These are phyloP conservation scores for Bipolaris victoriae DNA, from an alignment of 2,329 filamentous ascomycete genomes.

Conservation along the genomic window DNA sequence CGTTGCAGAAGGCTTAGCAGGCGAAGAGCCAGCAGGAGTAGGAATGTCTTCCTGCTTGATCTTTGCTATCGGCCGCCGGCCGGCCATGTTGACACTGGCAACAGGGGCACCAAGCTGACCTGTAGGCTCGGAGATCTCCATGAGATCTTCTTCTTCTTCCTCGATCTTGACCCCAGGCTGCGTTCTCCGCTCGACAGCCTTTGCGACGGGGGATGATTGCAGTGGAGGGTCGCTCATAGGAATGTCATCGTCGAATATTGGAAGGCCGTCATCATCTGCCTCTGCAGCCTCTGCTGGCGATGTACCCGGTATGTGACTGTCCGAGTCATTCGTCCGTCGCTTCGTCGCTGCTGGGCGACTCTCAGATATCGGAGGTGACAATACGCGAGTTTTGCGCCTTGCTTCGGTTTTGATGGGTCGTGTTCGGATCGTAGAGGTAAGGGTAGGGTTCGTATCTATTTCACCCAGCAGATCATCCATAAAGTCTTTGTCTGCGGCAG, in stretches of 20 bases:
- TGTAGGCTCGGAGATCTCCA: constrained; percentile 82
- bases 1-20: constrained; percentile 64
- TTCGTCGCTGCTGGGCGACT: constrained; percentile 36
- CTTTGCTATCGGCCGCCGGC: constrained; percentile 78
- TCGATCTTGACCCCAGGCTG: constrained; percentile 63
- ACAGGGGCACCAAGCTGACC: constrained; percentile 67
- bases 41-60: constrained; percentile 70
- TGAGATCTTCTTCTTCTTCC: constrained; percentile 76
- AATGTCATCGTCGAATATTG: constrained; percentile 68
- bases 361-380: constrained; percentile 73
- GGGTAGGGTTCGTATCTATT: constrained; percentile 77
- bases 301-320: constrained; percentile 54
- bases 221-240: constrained; percentile 80
- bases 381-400: constrained; percentile 76
- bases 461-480: constrained; percentile 83
- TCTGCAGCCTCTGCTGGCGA: constrained; percentile 48
- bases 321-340: constrained; percentile 39
- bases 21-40: constrained; percentile 78
- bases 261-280: constrained; percentile 63
- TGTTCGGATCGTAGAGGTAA: constrained; percentile 60
- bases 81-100: constrained; percentile 82
- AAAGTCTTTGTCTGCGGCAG: constrained; percentile 88
- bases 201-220: constrained; percentile 85
- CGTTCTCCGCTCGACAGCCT: constrained; percentile 75
- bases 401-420: constrained; percentile 74